A percentile compares a stretch with the other conserved stretches of the same genome.
Evolutionary conservation across 306 rosid genomes (phyloP).

Genomic region (Glycyrrhiza uralensis): DNA sequence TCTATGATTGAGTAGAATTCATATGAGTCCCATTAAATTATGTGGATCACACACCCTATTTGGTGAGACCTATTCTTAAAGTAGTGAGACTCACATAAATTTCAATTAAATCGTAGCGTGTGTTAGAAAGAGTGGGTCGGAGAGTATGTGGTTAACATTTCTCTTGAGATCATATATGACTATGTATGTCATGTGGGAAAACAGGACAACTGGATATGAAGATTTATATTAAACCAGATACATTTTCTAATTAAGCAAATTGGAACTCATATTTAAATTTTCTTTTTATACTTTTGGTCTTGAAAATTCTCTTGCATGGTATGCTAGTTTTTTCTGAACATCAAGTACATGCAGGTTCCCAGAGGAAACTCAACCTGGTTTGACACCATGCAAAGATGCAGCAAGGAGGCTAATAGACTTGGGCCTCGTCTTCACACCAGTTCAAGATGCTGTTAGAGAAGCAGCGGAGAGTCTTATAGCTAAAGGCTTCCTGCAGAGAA

Average conservation of each 20-base stretch:
- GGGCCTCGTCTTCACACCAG: constrained; percentile 65
- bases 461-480: constrained; percentile 62
- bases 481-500: constrained; percentile 54
- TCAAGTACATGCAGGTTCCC: constrained; percentile 50
- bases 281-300: not conserved
- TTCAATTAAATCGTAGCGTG: too few relatives aligned
- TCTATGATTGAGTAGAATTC: too few relatives aligned
- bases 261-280: constrained; percentile 10
- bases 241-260: constrained; percentile 4
- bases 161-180: too few relatives aligned
- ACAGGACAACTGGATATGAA: constrained; percentile 36
- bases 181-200: constrained; percentile 32
- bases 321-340: constrained; percentile 19
- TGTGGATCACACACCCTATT: too few relatives aligned
- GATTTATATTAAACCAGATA: constrained; percentile 8
- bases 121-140: too few relatives aligned
- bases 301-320: not conserved
- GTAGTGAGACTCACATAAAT: too few relatives aligned
- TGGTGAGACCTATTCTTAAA: too few relatives aligned
- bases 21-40: too few relatives aligned
- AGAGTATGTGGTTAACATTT: too few relatives aligned
- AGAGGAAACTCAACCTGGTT: constrained; percentile 73
- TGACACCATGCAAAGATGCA: constrained; percentile 59
- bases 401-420: constrained; percentile 66
- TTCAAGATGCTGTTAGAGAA: constrained; percentile 69